phyloP scores from a whole-genome alignment of 164 flowering plant genomes.

The Vitis rupestris region DNA sequence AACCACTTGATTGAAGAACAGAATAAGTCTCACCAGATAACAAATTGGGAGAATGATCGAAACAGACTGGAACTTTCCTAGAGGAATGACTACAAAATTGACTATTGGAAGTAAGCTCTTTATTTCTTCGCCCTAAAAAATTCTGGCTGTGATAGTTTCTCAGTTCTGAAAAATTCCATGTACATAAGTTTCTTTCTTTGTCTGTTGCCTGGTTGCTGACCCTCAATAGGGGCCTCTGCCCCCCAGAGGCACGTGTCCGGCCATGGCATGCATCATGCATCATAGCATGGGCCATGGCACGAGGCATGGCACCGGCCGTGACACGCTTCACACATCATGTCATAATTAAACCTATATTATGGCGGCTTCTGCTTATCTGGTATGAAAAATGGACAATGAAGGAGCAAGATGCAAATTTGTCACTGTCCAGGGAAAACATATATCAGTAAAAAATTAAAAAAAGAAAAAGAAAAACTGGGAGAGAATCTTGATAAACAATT shows the following conservation, averaged over 20 bases:
- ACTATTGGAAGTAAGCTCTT: not conserved
- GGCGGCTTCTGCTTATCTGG: not conserved
- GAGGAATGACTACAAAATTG: conserved; percentile 2
- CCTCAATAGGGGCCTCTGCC: too few species aligned
- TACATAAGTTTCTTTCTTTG: not conserved
- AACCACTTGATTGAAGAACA: conserved; percentile 27
- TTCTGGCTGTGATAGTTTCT: not conserved
- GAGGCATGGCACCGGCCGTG: too few species aligned
- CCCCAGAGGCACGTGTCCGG: too few species aligned
- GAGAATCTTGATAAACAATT: too few species aligned
- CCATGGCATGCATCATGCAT: too few species aligned
- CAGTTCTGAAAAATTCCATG: too few species aligned
- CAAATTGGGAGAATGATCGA: conserved; percentile 7
- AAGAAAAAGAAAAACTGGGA: too few species aligned
- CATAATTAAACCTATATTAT: not conserved
- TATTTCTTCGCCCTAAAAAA: not conserved
- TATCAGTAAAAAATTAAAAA: not conserved
- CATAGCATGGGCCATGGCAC: too few species aligned
- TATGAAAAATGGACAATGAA: not conserved
- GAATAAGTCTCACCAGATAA: conserved; percentile 19
- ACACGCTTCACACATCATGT: too few species aligned
- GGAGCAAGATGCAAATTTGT: conserved; percentile 9
- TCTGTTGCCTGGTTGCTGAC: not conserved
- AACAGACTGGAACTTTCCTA: conserved; percentile 1
- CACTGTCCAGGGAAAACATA: conserved; percentile 7